A percentile compares a stretch with the other conserved stretches of the same genome.
These are phyloP conservation scores for Cladosporium sp. DNA, from an alignment of 2,329 filamentous ascomycete genomes.

Conservation along the genomic window DNA sequence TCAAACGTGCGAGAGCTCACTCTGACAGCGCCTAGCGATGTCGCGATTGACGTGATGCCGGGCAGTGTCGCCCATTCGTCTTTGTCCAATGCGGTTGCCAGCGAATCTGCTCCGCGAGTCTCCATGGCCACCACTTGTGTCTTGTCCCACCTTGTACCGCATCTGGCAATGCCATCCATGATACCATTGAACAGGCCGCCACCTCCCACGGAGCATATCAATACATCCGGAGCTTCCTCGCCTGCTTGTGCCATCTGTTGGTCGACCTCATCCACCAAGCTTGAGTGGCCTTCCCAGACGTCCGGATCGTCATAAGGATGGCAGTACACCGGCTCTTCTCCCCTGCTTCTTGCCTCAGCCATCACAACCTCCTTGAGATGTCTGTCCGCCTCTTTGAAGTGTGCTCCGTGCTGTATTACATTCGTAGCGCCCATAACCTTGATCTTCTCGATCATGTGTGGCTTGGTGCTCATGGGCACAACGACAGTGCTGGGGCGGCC, in stretches of 20 bases:
- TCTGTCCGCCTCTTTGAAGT: constrained; percentile 68
- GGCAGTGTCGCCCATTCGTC: constrained; percentile 59
- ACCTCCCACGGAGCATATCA: constrained; percentile 78
- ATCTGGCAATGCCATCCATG: constrained; percentile 64
- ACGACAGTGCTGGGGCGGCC: constrained; percentile 71
- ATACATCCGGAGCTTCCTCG: constrained; percentile 56
- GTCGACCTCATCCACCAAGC: constrained; percentile 56
- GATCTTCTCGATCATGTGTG: constrained; percentile 71
- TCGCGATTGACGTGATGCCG: constrained; percentile 75
- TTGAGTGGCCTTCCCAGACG: constrained; percentile 68
- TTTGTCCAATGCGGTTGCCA: constrained; percentile 61
- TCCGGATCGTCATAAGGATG: constrained; percentile 69
- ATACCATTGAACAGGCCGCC: constrained; percentile 81
- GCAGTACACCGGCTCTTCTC: constrained; percentile 60
- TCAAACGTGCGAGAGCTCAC: constrained; percentile 69
- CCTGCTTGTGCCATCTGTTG: constrained; percentile 38
- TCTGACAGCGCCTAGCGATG: constrained; percentile 68
- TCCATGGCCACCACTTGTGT: constrained; percentile 69
- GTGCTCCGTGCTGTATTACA: constrained; percentile 68
- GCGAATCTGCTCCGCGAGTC: constrained; percentile 70
- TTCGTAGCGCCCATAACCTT: constrained; percentile 65
- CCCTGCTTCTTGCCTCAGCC: constrained; percentile 37
- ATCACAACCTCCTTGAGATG: constrained; percentile 63
- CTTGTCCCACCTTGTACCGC: constrained; percentile 24
- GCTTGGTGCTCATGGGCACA: constrained; percentile 65